phyloP scores from a whole-genome alignment of 768 basidiomycete genomes.

The Crucibulum laeve region DNA sequence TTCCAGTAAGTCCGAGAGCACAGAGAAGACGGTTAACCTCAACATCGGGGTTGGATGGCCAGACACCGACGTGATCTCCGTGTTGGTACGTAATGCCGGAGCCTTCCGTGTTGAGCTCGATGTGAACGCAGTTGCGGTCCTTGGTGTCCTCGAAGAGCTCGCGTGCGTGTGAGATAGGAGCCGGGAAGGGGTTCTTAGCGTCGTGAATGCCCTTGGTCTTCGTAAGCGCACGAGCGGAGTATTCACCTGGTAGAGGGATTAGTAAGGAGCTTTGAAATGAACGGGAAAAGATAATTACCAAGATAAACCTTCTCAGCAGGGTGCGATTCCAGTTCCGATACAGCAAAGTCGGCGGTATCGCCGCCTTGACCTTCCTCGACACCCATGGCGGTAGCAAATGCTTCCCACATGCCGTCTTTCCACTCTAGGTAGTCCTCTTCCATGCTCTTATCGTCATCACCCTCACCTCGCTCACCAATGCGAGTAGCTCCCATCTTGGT shows the following conservation, averaged over 20 bases:
- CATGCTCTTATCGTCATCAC: slow-evolving; percentile 99
- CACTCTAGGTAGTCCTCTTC: slow-evolving; percentile 99
- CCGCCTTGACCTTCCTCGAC: slow-evolving; percentile 97
- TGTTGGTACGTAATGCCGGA: slow-evolving; percentile 99
- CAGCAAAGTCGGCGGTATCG: slow-evolving; percentile 90
- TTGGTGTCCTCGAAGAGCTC: slow-evolving; percentile 78
- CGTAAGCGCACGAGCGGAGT: slow-evolving; percentile 90
- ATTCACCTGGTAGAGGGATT: slow-evolving; percentile 59
- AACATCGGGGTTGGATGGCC: slow-evolving; percentile 91
- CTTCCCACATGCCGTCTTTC: slow-evolving; percentile 98
- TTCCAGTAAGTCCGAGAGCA: slow-evolving; percentile 78
- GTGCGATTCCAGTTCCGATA: slow-evolving; percentile 75
- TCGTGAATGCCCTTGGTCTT: slow-evolving; percentile 96
- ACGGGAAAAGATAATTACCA: slow-evolving; percentile 36
- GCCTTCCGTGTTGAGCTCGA: slow-evolving; percentile 91
- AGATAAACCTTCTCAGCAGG: slow-evolving; percentile 90
- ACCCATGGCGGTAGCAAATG: slow-evolving; percentile 73
- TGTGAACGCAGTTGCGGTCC: slow-evolving; percentile 89
- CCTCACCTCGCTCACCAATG: slow-evolving; percentile 89
- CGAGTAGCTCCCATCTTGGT: slow-evolving; percentile 77
- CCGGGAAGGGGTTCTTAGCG: slow-evolving; percentile 94
- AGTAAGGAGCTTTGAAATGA: slow-evolving; percentile 9
- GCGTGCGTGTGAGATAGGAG: slow-evolving; percentile 69
- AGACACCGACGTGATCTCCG: slow-evolving; percentile 96
- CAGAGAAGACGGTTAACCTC: slow-evolving; percentile 89